Base-by-base conservation (phyloP, 2,329 filamentous ascomycete species). In the Clonostachys rhizophaga region DNA sequence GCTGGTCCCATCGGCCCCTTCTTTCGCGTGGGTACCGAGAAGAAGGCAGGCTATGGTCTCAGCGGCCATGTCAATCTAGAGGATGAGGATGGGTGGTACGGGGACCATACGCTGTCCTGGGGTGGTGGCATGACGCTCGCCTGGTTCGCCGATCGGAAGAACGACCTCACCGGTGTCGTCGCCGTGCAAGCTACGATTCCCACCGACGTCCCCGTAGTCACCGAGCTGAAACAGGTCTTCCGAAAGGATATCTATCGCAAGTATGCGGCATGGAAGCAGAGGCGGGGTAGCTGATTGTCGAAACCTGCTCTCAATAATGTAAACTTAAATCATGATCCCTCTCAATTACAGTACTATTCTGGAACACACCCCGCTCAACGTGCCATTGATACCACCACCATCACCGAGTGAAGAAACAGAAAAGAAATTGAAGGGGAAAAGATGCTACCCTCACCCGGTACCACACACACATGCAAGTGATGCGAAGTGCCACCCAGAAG, bases 81-180 rank as follows among this genome's bases (percentile, higher is more conserved):
- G 44, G 67, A 70, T 48, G 51, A 65, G 3, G 61, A 71, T 2
- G 67, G 68, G 5, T 72, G 70, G 63, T 71, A 71, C 41, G 69
- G 71, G 5, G 61, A 65, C 35, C 50, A 58, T 1, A 75, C 71
- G 0, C 54, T 75, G 47, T 66, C 62, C 4, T 75, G 71, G 72
- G 71, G 69, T 8, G 74, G 74, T 3, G 71, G 71, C 0, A 36
- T 69, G 51, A 74, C 71, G 1, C 52, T 74, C 18, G 44, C 63
- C 3, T 78, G 73, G 74, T 76, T 76, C 17, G 62, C 76, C 46
- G 73, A 76, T 53, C 69, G 70, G 2, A 68, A 69, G 59, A 74
- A 71, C 50, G 64, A 66, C 13, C 49, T 76, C 5, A 74, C 69
- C 43, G 70, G 67, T 13, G 46, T 74, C 3, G 65, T 61, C 2